These are phyloP conservation scores for Leccinum griseonigrum DNA, from an alignment of 1,284 basidiomycete genomes.

Conservation along the genomic window DNA sequence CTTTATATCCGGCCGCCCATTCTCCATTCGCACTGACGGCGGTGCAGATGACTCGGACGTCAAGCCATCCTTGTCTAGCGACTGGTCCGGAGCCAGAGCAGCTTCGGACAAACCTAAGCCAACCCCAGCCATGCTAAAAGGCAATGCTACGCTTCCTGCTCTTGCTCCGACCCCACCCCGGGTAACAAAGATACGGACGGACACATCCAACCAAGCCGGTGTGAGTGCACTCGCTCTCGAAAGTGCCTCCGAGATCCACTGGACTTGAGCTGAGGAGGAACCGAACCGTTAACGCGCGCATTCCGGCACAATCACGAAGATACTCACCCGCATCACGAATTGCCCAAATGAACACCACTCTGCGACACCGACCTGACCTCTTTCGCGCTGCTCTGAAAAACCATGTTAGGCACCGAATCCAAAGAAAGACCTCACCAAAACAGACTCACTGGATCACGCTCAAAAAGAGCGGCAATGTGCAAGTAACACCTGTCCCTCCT, in stretches of 20 bases:
- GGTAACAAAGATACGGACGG: slow-evolving; percentile 37
- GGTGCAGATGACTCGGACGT: slow-evolving; percentile 8
- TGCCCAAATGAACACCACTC: slow-evolving; percentile 39
- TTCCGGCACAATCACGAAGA: not conserved
- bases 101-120: not conserved
- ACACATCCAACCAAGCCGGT: slow-evolving; percentile 28
- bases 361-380: slow-evolving; percentile 23
- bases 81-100: slow-evolving; percentile 10
- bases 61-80: slow-evolving; percentile 12
- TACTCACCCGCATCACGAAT: slow-evolving; percentile 37
- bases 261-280: slow-evolving; percentile 24
- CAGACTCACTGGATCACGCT: slow-evolving; percentile 36
- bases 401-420: not conserved
- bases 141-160: not conserved
- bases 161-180: slow-evolving; percentile 3
- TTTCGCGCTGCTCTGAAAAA: slow-evolving; percentile 27
- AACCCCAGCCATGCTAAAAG: not conserved
- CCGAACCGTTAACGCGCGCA: not conserved
- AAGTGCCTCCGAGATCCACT: slow-evolving; percentile 37
- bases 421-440: not conserved
- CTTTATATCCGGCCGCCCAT: slow-evolving; percentile 22
- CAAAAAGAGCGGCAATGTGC: slow-evolving; percentile 39
- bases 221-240: slow-evolving; percentile 20
- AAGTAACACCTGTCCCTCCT: slow-evolving; percentile 45
- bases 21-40: slow-evolving; percentile 16